A percentile compares a stretch with the other conserved stretches of the same genome.
These are phyloP conservation scores for Pisolithus orientalis DNA, from an alignment of 768 basidiomycete genomes.

Conservation along the genomic window DNA sequence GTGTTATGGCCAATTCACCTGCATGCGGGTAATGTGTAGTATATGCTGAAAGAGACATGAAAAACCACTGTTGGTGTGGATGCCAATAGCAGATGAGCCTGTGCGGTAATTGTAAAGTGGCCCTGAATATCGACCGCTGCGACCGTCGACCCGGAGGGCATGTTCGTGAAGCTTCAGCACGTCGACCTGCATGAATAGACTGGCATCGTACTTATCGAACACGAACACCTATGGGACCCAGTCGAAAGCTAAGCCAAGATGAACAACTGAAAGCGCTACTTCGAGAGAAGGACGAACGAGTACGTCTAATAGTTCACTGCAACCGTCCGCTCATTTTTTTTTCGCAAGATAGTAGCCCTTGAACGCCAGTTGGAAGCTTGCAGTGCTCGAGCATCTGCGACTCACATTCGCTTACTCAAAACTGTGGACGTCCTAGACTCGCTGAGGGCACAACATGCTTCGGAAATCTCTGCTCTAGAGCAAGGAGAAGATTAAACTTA, in stretches of 20 bases:
- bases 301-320: conserved; percentile 4
- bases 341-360: conserved; percentile 21
- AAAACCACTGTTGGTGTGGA: too few relatives aligned
- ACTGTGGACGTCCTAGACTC: conserved; percentile 42
- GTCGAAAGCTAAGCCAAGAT: conserved; percentile 8
- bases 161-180: too few relatives aligned
- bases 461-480: conserved; percentile 34
- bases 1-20: too few relatives aligned
- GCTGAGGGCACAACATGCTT: conserved; percentile 31
- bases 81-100: too few relatives aligned
- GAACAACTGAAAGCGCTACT: conserved; percentile 12
- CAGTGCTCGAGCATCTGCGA: conserved; percentile 34
- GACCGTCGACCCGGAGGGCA: too few relatives aligned
- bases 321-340: background rate
- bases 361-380: conserved; percentile 31
- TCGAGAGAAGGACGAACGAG: conserved; percentile 23
- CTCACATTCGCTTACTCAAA: conserved; percentile 27
- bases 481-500: conserved; percentile 30
- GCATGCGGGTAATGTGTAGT: too few relatives aligned
- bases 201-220: too few relatives aligned
- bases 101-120: too few relatives aligned
- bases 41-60: too few relatives aligned
- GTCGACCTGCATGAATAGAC: too few relatives aligned
- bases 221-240: too few relatives aligned
- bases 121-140: too few relatives aligned